Evolutionary conservation across 1,284 basidiomycete genomes (phyloP).

Genomic region (Austroboletus novae-zelandiae): DNA sequence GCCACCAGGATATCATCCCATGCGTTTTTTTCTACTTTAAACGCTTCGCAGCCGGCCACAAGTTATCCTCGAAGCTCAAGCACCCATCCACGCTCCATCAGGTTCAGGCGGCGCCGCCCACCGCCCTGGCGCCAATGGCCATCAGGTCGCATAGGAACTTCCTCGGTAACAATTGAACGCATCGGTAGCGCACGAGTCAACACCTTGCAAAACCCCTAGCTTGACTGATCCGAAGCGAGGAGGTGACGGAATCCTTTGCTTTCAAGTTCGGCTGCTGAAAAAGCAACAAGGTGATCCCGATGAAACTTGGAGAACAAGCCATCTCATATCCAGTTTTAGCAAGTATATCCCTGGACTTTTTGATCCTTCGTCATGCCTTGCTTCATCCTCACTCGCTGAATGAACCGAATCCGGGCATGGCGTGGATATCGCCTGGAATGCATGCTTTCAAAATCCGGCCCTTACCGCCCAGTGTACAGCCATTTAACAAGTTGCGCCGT

Average conservation of each 20-base stretch:
- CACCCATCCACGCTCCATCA: slow-evolving; percentile 6
- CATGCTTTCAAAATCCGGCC: slow-evolving; percentile 18
- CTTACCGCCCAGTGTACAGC: slow-evolving; percentile 18
- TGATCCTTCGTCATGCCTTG: slow-evolving; percentile 20
- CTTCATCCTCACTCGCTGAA: slow-evolving; percentile 16
- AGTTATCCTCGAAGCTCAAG: slow-evolving; percentile 22
- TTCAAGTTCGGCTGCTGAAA: slow-evolving; percentile 1
- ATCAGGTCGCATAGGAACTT: neutral
- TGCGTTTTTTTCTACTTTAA: slow-evolving; percentile 12
- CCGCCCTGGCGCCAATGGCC: slow-evolving; percentile 2
- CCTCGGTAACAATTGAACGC: neutral
- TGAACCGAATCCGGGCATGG: slow-evolving; percentile 13
- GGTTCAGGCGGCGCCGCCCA: slow-evolving; percentile 3
- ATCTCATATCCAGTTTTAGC: slow-evolving; percentile 8
- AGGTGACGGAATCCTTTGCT: slow-evolving; percentile 1
- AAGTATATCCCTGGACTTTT: slow-evolving; percentile 8
- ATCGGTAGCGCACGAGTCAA: neutral
- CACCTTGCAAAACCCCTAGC: neutral
- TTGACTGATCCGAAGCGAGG: slow-evolving; percentile 5
- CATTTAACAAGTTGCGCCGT: slow-evolving; percentile 20
- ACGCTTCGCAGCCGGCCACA: slow-evolving; percentile 23
- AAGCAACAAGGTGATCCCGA: slow-evolving; percentile 6
- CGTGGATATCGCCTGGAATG: slow-evolving; percentile 25
- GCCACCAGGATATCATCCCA: slow-evolving; percentile 10
- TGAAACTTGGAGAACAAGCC: slow-evolving; percentile 1